A percentile compares a stretch with the other conserved stretches of the same genome.
Conservation (phyloP, 768 basidiomycete species). For the Mycena albidolilacea region DNA sequence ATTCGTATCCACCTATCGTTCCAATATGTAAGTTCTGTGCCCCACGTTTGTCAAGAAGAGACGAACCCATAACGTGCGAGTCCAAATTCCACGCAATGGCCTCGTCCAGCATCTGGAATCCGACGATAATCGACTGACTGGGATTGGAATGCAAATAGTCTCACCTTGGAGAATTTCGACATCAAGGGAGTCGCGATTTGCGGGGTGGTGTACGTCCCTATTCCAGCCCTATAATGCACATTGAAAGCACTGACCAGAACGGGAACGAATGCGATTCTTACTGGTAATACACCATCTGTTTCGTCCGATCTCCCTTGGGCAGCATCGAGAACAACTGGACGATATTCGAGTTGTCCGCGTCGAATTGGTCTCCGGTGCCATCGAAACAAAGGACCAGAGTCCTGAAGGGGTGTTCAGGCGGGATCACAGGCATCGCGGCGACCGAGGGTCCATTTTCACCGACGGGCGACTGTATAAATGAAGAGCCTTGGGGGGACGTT, state of each 20-base stretch:
- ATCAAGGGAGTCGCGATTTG: conserved; percentile 63
- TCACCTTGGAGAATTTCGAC: conserved; percentile 51
- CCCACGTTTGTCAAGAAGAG: conserved; percentile 27
- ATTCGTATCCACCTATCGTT: conserved; percentile 65
- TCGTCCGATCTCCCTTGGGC: conserved; percentile 63
- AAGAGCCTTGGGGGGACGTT: background rate
- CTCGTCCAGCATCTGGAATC: conserved; percentile 56
- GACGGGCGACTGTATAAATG: background rate
- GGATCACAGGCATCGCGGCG: conserved; percentile 28
- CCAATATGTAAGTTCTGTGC: background rate
- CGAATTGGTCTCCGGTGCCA: conserved; percentile 65
- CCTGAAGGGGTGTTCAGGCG: conserved; percentile 51
- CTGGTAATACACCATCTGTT: conserved; percentile 74
- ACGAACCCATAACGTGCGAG: conserved; percentile 66
- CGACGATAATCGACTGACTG: background rate
- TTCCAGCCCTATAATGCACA: conserved; percentile 61
- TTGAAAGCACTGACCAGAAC: background rate
- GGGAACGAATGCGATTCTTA: conserved; percentile 34
- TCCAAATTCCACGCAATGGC: conserved; percentile 64
- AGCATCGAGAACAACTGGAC: conserved; percentile 65
- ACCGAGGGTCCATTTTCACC: background rate
- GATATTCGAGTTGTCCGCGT: conserved; percentile 62
- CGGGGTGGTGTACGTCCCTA: conserved; percentile 71
- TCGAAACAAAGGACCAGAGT: conserved; percentile 82
- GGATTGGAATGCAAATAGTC: too few species aligned